A percentile compares a stretch with the other conserved stretches of the same genome.
phyloP scores from a whole-genome alignment of 106 monocot genomes.

The Dactylorhiza incarnata region DNA sequence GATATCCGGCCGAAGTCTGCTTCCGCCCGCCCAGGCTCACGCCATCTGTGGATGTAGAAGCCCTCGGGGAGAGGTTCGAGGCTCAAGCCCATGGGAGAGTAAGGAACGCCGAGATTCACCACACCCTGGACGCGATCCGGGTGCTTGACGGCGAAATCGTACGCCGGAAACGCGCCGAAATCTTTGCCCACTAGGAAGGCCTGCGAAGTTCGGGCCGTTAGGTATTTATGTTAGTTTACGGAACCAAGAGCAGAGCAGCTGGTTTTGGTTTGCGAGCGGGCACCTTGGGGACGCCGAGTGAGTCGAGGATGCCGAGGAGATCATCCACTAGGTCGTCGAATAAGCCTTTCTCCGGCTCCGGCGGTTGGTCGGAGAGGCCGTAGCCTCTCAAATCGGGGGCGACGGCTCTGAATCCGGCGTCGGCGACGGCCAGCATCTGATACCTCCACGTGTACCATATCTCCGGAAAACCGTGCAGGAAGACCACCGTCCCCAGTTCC shows the following conservation, averaged over 20 bases:
- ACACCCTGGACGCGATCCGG: slow-evolving; percentile 26
- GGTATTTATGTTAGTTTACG: not conserved
- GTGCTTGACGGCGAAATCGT: slow-evolving; percentile 20
- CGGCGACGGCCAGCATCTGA: slow-evolving; percentile 68
- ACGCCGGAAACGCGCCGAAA: slow-evolving; percentile 27
- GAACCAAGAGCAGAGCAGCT: not conserved
- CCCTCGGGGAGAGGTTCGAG: slow-evolving; percentile 7
- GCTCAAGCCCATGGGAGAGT: not conserved
- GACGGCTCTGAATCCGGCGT: slow-evolving; percentile 61
- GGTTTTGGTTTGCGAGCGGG: not conserved
- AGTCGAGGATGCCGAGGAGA: slow-evolving; percentile 46
- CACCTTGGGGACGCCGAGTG: slow-evolving; percentile 51
- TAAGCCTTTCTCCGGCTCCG: slow-evolving; percentile 21
- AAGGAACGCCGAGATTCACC: slow-evolving; percentile 19
- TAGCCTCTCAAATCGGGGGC: slow-evolving; percentile 64
- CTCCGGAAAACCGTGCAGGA: slow-evolving; percentile 80
- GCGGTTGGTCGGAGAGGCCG: slow-evolving; percentile 60
- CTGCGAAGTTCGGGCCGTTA: not conserved
- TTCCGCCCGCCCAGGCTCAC: slow-evolving; percentile 23
- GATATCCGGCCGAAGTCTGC: slow-evolving; percentile 26
- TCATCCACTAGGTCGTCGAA: slow-evolving; percentile 44
- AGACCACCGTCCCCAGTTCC: slow-evolving; percentile 42
- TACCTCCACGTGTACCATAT: slow-evolving; percentile 93
- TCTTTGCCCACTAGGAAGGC: slow-evolving; percentile 31
- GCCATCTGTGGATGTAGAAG: slow-evolving; percentile 13